phyloP scores from a whole-genome alignment of 2,329 filamentous ascomycete genomes.

The Colletotrichum melonis region DNA sequence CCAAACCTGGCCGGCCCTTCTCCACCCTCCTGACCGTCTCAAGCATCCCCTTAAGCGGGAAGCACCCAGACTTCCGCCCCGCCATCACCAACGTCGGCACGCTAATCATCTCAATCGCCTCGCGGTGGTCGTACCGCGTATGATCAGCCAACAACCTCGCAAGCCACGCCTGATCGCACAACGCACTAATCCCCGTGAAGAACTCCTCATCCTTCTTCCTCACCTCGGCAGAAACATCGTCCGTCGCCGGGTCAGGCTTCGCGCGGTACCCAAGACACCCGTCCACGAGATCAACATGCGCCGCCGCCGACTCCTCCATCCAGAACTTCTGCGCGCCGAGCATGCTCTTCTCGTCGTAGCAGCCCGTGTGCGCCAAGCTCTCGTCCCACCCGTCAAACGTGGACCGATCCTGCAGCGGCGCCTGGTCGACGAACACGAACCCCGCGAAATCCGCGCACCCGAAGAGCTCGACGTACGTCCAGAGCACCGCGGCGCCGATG shows the following conservation, averaged over 20 bases:
- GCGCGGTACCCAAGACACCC: constrained; percentile 51
- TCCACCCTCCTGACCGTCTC: constrained; percentile 48
- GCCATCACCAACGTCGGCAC: constrained; percentile 50
- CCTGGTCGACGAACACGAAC: constrained; percentile 53
- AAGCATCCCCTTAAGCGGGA: constrained; percentile 49
- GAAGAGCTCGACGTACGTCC: constrained; percentile 54
- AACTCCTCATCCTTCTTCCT: constrained; percentile 46
- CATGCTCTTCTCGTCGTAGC: constrained; percentile 52
- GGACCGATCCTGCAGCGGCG: constrained; percentile 52
- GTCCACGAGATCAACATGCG: constrained; percentile 45
- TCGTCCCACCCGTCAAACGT: constrained; percentile 46
- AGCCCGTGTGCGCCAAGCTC: constrained; percentile 46
- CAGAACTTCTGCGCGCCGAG: constrained; percentile 44
- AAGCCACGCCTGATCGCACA: constrained; percentile 51
- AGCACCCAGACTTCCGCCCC: constrained; percentile 50
- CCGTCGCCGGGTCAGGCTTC: constrained; percentile 37
- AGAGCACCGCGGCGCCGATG: constrained; percentile 53
- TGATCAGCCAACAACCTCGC: constrained; percentile 52
- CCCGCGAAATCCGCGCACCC: constrained; percentile 45
- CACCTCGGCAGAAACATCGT: constrained; percentile 40
- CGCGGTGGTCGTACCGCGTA: constrained; percentile 54
- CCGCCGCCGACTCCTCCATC: constrained; percentile 37
- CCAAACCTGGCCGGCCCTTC: constrained; percentile 38
- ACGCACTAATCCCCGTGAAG: constrained; percentile 46
- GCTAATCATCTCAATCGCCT: constrained; percentile 48